Conservation (phyloP, 192 early-diverging fungal genomes). For the Helicostylum pulchrum region DNA sequence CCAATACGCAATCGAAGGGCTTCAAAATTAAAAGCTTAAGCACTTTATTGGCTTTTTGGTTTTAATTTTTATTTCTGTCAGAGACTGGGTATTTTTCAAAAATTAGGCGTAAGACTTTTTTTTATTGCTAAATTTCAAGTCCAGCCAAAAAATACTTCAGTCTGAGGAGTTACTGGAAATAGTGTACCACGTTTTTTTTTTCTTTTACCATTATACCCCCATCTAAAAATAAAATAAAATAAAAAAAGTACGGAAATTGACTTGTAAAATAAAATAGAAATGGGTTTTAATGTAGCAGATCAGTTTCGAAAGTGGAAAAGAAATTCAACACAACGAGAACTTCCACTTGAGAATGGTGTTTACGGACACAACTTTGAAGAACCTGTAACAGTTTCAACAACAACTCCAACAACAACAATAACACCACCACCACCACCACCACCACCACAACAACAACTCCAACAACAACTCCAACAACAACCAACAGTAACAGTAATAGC, state of each 20-base stretch:
- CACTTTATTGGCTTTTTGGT: too few relatives aligned
- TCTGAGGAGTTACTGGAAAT: too few relatives aligned
- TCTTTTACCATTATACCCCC: neutral
- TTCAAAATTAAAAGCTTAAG: too few relatives aligned
- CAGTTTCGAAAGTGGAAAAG: slow-evolving; percentile 24
- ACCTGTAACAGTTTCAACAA: neutral
- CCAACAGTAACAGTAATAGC: neutral
- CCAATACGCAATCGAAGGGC: too few relatives aligned
- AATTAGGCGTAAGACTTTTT: too few relatives aligned
- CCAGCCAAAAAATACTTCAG: too few relatives aligned
- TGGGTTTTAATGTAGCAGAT: slow-evolving; percentile 22
- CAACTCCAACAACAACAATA: neutral
- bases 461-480: neutral
- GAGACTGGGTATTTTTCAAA: too few relatives aligned
- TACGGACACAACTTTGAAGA: too few relatives aligned
- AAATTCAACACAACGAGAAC: slow-evolving; percentile 9
- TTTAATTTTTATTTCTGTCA: too few relatives aligned
- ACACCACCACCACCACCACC: neutral
- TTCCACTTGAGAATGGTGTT: too few relatives aligned
- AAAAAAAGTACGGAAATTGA: neutral
- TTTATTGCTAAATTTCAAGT: too few relatives aligned
- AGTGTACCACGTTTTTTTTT: slow-evolving; percentile 1
- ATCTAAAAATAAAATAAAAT: neutral
- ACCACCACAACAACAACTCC: neutral
- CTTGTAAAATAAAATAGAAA: neutral